A percentile compares a stretch with the other conserved stretches of the same genome.
Evolutionary conservation across 1,284 basidiomycete species (phyloP).

Genomic region (Trichosporon ovoides): DNA sequence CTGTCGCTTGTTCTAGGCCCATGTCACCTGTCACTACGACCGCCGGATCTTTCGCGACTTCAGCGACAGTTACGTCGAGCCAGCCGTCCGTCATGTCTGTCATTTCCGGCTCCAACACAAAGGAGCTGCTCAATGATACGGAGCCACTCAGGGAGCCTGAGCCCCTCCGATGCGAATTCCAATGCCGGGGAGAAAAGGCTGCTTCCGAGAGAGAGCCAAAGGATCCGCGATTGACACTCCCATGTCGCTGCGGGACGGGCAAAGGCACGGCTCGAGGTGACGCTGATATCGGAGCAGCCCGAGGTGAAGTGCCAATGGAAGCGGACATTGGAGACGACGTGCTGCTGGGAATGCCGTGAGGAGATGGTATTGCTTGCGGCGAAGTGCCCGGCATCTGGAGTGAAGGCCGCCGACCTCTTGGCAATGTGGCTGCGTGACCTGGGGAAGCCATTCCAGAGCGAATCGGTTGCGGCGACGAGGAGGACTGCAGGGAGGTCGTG

Average conservation of each 20-base stretch:
- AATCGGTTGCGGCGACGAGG: too few species aligned
- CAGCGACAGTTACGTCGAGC: conserved; percentile 23
- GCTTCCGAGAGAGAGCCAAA: conserved; percentile 22
- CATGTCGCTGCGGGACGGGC: conserved; percentile 29
- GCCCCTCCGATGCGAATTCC: background rate
- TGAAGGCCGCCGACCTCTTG: conserved; percentile 14
- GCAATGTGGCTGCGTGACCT: background rate
- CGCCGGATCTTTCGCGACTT: conserved; percentile 6
- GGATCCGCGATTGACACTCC: conserved; percentile 19
- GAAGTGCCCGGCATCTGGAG: conserved; percentile 12
- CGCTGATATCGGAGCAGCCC: conserved; percentile 13
- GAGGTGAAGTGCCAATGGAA: conserved; percentile 8
- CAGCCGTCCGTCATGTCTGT: conserved; percentile 24
- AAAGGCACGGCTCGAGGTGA: conserved; percentile 22
- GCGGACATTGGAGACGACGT: background rate
- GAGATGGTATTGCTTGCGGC: background rate
- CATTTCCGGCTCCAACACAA: conserved; percentile 13
- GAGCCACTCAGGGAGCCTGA: conserved; percentile 2
- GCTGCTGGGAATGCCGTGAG: background rate
- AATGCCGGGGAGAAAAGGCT: conserved; percentile 11
- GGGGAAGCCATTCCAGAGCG: conserved; percentile 4
- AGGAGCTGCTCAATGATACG: conserved; percentile 17
- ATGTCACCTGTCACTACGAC: conserved; percentile 17
- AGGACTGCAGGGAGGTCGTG: too few species aligned
- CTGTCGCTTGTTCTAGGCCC: conserved; percentile 37